phyloP scores from a whole-genome alignment of 352 stramenopile genomes.

The Phytophthora syringae region DNA sequence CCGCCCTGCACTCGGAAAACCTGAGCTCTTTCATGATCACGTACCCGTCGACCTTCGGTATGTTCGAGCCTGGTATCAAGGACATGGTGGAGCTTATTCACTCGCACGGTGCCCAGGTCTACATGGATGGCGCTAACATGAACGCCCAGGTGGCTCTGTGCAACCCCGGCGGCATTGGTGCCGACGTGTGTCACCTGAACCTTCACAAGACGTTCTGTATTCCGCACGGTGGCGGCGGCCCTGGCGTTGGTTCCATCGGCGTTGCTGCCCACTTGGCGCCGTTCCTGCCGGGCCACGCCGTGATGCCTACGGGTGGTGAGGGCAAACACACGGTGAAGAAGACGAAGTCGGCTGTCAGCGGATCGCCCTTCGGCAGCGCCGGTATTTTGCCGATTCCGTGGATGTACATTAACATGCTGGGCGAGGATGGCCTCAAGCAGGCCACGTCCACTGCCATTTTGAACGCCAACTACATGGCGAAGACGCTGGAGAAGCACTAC shows the following conservation, averaged over 20 bases:
- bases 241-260: constrained; percentile 92
- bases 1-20: constrained; percentile 95
- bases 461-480: constrained; percentile 99
- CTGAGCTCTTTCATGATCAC: constrained; percentile 99
- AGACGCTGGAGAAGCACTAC: constrained; percentile 94
- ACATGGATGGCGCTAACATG: constrained; percentile 99
- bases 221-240: constrained; percentile 98
- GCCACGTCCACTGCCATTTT: constrained; percentile 96
- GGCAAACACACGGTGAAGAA: constrained; percentile 80
- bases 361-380: constrained; percentile 97
- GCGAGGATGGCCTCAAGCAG: constrained; percentile 94
- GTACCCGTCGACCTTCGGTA: constrained; percentile 99
- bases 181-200: constrained; percentile 99
- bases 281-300: constrained; percentile 95
- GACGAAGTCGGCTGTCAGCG: constrained; percentile 88
- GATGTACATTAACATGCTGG: constrained; percentile 99
- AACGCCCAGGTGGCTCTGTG: constrained; percentile 99
- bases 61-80: constrained; percentile 98
- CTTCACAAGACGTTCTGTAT: constrained; percentile 99
- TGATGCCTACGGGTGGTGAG: constrained; percentile 86
- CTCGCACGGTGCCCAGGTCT: constrained; percentile 97
- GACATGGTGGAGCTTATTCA: constrained; percentile 97
- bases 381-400: constrained; percentile 99
- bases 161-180: constrained; percentile 96
- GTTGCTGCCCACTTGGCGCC: constrained; percentile 96